Evolutionary conservation across 495 filamentous ascomycete genomes (phyloP).

Genomic region (Tuber melanosporum): DNA sequence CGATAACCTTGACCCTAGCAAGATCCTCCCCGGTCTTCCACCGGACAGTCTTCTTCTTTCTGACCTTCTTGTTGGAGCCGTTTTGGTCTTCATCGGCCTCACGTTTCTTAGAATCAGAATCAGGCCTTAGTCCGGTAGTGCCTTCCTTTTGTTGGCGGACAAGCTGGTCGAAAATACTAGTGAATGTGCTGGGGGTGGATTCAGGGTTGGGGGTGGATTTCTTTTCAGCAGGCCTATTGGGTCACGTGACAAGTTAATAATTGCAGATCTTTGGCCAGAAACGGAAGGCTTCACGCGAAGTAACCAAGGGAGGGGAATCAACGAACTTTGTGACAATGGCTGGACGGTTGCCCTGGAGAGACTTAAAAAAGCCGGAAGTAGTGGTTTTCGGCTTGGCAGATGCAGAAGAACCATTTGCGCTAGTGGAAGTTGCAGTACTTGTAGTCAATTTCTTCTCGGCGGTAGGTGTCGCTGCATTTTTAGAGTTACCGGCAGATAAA

Average conservation of each 20-base stretch:
- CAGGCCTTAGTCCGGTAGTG: slow-evolving; percentile 29
- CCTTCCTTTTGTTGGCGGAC: slow-evolving; percentile 40
- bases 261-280: slow-evolving; percentile 26
- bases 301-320: slow-evolving; percentile 29
- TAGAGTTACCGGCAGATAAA: slow-evolving; percentile 29
- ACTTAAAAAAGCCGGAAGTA: slow-evolving; percentile 42
- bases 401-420: slow-evolving; percentile 14
- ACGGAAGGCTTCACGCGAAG: slow-evolving; percentile 26
- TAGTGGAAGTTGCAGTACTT: slow-evolving; percentile 37
- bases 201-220: slow-evolving; percentile 33
- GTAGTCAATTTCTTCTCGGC: slow-evolving; percentile 41
- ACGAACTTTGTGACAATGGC: slow-evolving; percentile 39
- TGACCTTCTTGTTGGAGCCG: slow-evolving; percentile 40
- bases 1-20: slow-evolving; percentile 39
- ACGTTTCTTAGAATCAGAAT: slow-evolving; percentile 35
- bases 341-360: slow-evolving; percentile 36
- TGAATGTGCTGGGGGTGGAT: slow-evolving; percentile 31
- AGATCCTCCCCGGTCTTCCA: slow-evolving; percentile 42
- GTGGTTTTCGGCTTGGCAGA: slow-evolving; percentile 39
- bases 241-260: slow-evolving; percentile 40
- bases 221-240: slow-evolving; percentile 33
- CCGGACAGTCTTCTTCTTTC: slow-evolving; percentile 42
- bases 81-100: slow-evolving; percentile 36
- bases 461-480: slow-evolving; percentile 32
- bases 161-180: slow-evolving; percentile 41